Evolutionary conservation across 768 basidiomycete species (phyloP), one percentile per base, ranked within the genome.

Genomic region (Pholiota molesta): DNA sequence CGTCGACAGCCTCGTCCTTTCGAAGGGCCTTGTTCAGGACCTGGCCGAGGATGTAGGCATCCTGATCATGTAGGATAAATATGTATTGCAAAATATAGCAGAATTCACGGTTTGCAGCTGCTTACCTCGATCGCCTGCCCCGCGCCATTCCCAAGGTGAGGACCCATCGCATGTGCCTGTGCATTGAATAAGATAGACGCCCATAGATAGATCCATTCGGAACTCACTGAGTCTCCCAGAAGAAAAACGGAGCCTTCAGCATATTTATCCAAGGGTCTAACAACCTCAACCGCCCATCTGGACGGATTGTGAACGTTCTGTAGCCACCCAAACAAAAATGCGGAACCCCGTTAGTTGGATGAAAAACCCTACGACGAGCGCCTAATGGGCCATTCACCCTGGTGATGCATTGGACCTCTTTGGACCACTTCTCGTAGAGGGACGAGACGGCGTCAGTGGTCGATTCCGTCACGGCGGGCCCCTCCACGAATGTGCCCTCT

Each of bases 171-270:
- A 49, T 49, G 19, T 4, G 71, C 75, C 60, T 78, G 73, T 42
- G 73, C 71, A 71, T 74, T 33, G 1, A 16, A 37, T 37, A 14
- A 37, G 35, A 14, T 37, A 37, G 35, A 37, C 35, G 3, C 35
- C 35, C 35, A 5, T 31, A 19, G 45, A 16, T 23, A 55, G 2
- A 45, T 13, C 8, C 23, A 28, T 14, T 53, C 16, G 51, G 47
- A 33, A 57, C 74, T 52, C 62, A 81, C 80, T 5, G 85, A 78
- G 62, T 86, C 85, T 23, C 84, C 85, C 2, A 81, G 67, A 11
- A 87, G 70, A 7, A 77, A 79, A 3, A 85, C 78, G 3, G 72
- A 69, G 13, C 74, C 77, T 19, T 68, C 66, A 1, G 76, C 77
- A 62, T 75, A 83, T 7, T 71, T 70, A 0, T 77, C 74, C 14